Conservation (phyloP, 768 basidiomycete genomes). For the Boletus bicolor region DNA sequence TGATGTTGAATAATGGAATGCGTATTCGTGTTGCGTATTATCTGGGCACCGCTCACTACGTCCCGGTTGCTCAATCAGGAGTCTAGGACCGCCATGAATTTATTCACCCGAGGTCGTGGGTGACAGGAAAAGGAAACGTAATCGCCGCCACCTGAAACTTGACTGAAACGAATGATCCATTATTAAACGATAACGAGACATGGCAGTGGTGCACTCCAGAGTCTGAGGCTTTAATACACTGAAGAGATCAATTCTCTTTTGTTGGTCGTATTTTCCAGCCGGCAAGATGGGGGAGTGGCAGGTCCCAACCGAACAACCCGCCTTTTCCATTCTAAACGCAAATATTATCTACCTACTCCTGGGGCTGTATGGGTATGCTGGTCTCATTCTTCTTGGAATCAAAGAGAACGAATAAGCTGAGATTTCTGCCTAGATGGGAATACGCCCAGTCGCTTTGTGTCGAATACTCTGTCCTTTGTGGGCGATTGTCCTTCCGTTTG, state of each 20-base stretch:
- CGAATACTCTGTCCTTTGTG: conserved; percentile 15
- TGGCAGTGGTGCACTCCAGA: too few species aligned
- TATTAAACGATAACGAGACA: too few species aligned
- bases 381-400: neutral
- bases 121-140: too few species aligned
- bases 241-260: neutral
- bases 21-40: too few species aligned
- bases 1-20: too few species aligned
- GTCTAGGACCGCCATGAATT: too few species aligned
- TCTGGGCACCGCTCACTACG: too few species aligned
- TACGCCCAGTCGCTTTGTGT: conserved; percentile 15
- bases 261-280: neutral
- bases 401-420: neutral
- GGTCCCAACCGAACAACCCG: neutral
- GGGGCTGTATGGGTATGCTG: conserved; percentile 22
- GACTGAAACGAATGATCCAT: too few species aligned
- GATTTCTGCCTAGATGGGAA: conserved; percentile 18
- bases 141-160: too few species aligned
- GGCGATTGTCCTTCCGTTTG: conserved; percentile 14
- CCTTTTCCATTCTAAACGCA: neutral
- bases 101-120: too few species aligned
- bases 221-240: too few species aligned
- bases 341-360: conserved; percentile 11
- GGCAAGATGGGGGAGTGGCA: conserved; percentile 1
- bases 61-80: too few species aligned